These are phyloP conservation scores for Acacia crassicarpa DNA, from an alignment of 306 rosid species.

Conservation along the genomic window DNA sequence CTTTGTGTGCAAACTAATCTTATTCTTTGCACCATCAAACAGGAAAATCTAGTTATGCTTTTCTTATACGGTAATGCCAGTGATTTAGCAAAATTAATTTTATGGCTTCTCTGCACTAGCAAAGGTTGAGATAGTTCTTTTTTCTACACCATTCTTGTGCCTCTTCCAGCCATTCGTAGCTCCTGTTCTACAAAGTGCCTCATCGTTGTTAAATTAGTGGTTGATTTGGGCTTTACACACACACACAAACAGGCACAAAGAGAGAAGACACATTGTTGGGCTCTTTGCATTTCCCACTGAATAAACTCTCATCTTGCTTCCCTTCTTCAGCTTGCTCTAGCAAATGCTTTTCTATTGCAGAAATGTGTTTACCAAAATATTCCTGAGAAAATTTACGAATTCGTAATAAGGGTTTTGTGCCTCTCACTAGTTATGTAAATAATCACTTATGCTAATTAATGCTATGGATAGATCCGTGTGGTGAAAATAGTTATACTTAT, in stretches of 20 bases:
- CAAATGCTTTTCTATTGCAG: conserved; percentile 9
- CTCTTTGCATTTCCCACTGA: not conserved
- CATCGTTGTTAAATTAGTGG: not conserved
- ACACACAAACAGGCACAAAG: not conserved
- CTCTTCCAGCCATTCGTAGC: conserved; percentile 7
- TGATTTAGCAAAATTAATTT: not conserved
- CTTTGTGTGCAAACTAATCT: conserved; percentile 34
- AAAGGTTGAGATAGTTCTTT: conserved; percentile 9
- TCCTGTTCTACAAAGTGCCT: not conserved
- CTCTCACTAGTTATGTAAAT: conserved; percentile 1
- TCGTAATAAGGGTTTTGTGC: conserved; percentile 2
- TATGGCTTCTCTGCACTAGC: conserved; percentile 19
- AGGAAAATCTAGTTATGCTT: conserved; percentile 14
- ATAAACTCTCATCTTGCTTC: not conserved
- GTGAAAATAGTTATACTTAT: conserved; percentile 27
- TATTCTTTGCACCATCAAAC: conserved; percentile 41
- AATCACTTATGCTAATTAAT: conserved; percentile 18
- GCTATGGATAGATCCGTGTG: conserved; percentile 21
- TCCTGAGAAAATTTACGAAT: conserved; percentile 23
- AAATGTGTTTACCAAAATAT: conserved; percentile 17
- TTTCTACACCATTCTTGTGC: not conserved
- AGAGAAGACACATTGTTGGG: not conserved
- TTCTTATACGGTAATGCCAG: conserved; percentile 15
- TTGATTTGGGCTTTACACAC: not conserved
- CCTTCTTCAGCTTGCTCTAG: conserved; percentile 15